phyloP scores from a whole-genome alignment of 164 flowering plant genomes.

The Chimonanthus praecox region DNA sequence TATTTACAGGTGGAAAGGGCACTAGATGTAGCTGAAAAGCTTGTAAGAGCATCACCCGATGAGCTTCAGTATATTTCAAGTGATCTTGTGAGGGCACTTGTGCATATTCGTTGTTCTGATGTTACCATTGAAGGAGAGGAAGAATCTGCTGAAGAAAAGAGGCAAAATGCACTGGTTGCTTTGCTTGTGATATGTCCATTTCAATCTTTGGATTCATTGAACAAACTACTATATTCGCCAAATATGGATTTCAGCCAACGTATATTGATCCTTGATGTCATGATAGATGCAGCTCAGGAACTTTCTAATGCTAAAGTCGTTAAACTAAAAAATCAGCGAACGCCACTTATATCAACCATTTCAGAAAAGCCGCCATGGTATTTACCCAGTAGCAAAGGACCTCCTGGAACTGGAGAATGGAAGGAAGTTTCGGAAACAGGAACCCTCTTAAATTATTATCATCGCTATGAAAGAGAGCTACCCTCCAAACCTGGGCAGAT shows the following conservation, averaged over 20 bases:
- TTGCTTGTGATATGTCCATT: constrained; percentile 65
- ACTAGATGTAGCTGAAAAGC: constrained; percentile 84
- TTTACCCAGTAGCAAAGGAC: constrained; percentile 62
- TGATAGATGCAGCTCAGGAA: constrained; percentile 91
- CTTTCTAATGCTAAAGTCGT: constrained; percentile 51
- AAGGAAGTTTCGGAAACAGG: constrained; percentile 62
- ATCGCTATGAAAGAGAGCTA: constrained; percentile 78
- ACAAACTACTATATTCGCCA: constrained; percentile 76
- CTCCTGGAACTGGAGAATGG: constrained; percentile 81
- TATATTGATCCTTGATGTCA: constrained; percentile 84
- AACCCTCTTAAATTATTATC: constrained; percentile 58
- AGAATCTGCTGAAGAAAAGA: constrained; percentile 86
- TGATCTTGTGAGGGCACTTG: constrained; percentile 77
- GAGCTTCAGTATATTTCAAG: constrained; percentile 69
- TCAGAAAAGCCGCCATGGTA: constrained; percentile 82
- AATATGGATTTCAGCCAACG: constrained; percentile 87
- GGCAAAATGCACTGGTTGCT: constrained; percentile 78
- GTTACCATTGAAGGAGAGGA: constrained; percentile 83
- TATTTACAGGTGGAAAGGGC: constrained; percentile 79
- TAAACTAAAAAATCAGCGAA: constrained; percentile 32
- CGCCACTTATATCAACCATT: constrained; percentile 45
- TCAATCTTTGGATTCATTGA: constrained; percentile 63
- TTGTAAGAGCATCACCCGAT: constrained; percentile 86
- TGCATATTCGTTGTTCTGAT: constrained; percentile 90
- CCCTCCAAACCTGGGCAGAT: constrained; percentile 51